phyloP scores from a whole-genome alignment of 495 filamentous ascomycete genomes.

The Tuber umbilicatum region DNA sequence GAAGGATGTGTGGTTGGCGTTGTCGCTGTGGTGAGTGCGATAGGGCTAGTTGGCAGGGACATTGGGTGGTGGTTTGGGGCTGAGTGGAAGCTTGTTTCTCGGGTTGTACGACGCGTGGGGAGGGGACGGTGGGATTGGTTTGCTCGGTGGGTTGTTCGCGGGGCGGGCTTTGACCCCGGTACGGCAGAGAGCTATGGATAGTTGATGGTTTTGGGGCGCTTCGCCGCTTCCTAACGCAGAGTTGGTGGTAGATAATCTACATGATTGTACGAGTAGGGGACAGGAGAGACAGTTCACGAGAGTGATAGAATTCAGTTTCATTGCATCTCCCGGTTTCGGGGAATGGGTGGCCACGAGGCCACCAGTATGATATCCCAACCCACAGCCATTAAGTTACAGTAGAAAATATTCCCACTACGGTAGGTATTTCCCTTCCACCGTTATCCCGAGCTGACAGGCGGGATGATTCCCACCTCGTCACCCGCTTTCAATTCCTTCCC shows the following conservation, averaged over 20 bases:
- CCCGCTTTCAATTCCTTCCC: slow-evolving; percentile 60
- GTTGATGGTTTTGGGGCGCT: neutral
- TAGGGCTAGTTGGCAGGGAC: neutral
- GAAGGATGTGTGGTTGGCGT: neutral
- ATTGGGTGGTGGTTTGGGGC: neutral
- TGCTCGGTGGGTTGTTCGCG: neutral
- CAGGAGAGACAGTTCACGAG: neutral
- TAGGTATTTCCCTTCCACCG: neutral
- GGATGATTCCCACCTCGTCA: slow-evolving; percentile 91
- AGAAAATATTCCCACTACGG: neutral
- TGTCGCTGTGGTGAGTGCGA: neutral
- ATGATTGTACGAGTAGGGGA: neutral
- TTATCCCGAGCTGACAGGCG: slow-evolving; percentile 85
- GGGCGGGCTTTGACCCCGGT: neutral
- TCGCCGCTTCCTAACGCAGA: neutral
- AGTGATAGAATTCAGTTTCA: neutral
- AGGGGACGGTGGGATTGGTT: neutral
- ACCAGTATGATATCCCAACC: neutral
- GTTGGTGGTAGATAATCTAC: neutral
- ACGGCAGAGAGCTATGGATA: neutral
- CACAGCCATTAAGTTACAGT: neutral
- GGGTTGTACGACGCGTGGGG: neutral
- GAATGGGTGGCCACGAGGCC: neutral
- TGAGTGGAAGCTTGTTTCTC: neutral
- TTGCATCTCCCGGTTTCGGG: neutral